Evolutionary conservation across 2,329 filamentous ascomycete species (phyloP).

Genomic region (Penicillium crustosum): DNA sequence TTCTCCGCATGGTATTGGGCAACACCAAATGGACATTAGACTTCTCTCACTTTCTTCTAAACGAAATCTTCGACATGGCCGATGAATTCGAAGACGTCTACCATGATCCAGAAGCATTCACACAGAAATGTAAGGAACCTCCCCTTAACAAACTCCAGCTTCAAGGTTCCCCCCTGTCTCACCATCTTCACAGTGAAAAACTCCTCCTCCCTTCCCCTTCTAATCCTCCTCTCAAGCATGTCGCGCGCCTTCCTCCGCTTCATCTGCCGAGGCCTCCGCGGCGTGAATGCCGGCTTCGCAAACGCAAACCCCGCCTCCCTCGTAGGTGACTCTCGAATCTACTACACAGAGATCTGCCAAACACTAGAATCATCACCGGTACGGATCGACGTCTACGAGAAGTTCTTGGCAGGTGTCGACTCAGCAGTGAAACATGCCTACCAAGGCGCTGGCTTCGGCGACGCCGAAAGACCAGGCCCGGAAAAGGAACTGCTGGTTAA

Average conservation of each 20-base stretch:
- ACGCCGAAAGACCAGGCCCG: constrained; percentile 47
- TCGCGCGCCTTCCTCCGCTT: constrained; percentile 71
- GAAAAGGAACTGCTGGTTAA: constrained; percentile 57
- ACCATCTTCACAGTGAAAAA: constrained; percentile 32
- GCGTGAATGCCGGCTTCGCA: constrained; percentile 51
- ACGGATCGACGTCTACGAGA: constrained; percentile 62
- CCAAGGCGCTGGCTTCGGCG: constrained; percentile 45
- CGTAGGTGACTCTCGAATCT: constrained; percentile 39
- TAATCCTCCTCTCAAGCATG: constrained; percentile 70
- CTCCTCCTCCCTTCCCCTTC: constrained; percentile 41
- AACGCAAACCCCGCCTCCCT: constrained; percentile 42
- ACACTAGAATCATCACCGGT: constrained; percentile 55
- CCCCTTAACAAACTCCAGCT: neutral
- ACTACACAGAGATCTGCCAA: constrained; percentile 56
- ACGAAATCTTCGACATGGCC: constrained; percentile 51
- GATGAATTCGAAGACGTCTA: constrained; percentile 39
- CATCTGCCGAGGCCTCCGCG: constrained; percentile 62
- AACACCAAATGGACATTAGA: constrained; percentile 78
- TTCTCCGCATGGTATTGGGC: constrained; percentile 69
- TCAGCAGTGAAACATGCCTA: constrained; percentile 63
- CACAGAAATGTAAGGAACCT: constrained; percentile 34
- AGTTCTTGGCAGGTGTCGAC: constrained; percentile 64
- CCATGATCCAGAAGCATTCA: constrained; percentile 37
- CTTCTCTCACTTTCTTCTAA: constrained; percentile 56
- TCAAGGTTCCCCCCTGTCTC: constrained; percentile 6